A percentile compares a stretch with the other conserved stretches of the same genome.
Evolutionary conservation across 2,329 filamentous ascomycete species (phyloP).

Genomic region (Sordariomycetes sp.): DNA sequence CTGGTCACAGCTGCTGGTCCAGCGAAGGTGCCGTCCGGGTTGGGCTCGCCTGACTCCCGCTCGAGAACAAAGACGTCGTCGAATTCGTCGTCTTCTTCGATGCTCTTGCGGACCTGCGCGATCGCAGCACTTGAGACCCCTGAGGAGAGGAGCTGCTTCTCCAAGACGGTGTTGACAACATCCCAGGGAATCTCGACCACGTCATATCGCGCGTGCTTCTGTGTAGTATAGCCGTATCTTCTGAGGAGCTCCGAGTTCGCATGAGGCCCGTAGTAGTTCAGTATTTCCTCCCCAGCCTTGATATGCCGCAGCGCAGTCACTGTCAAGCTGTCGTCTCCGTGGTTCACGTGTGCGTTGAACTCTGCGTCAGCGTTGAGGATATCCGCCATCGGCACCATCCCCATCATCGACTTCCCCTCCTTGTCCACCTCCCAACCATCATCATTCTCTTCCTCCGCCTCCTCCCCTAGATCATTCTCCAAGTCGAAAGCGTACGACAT

Average conservation of each 20-base stretch:
- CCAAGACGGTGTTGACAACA: constrained; percentile 39
- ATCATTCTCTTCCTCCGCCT: constrained; percentile 49
- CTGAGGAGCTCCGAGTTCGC: constrained; percentile 75
- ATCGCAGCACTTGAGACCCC: constrained; percentile 25
- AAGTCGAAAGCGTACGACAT: constrained; percentile 93
- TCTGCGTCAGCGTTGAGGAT: constrained; percentile 83
- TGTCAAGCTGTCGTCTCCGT: constrained; percentile 46
- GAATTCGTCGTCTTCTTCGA: constrained; percentile 48
- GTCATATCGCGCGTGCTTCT: constrained; percentile 68
- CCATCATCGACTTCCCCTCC: constrained; percentile 53
- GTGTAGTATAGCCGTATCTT: constrained; percentile 80
- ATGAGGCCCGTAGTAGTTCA: constrained; percentile 84
- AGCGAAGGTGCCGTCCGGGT: constrained; percentile 34
- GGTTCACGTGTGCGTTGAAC: constrained; percentile 60
- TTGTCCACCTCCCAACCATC: constrained; percentile 59
- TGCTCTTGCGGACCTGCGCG: constrained; percentile 19
- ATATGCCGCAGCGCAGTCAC: constrained; percentile 67
- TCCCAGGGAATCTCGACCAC: constrained; percentile 69
- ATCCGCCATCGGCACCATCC: constrained; percentile 87
- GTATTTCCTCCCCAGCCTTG: constrained; percentile 62
- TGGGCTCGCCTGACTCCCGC: constrained; percentile 40
- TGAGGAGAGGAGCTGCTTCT: constrained; percentile 26
- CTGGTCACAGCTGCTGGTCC: constrained; percentile 25
- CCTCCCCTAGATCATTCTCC: constrained; percentile 44
- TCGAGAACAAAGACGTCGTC: constrained; percentile 70